phyloP scores from a whole-genome alignment of 1,284 basidiomycete genomes.

The Ganoderma lucidum region DNA sequence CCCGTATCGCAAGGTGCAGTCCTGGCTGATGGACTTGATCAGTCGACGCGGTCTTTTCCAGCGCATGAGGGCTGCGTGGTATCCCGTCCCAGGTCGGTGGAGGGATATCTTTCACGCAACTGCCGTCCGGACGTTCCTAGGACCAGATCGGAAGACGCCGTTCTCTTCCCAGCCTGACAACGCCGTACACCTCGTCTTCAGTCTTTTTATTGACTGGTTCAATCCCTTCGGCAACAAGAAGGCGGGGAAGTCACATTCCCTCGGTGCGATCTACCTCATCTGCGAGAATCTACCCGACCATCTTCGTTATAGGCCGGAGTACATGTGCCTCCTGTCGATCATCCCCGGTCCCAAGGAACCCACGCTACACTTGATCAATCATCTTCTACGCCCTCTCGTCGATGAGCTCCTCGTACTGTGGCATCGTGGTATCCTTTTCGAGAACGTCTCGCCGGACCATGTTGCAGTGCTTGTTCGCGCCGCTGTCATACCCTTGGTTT shows the following conservation, averaged over 20 bases:
- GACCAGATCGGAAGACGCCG: no score
- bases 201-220: conserved; percentile 28
- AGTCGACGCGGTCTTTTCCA: no score
- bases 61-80: no score
- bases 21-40: no score
- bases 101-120: no score
- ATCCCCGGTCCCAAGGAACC: conserved; percentile 17
- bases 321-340: conserved; percentile 28
- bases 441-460: neutral
- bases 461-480: conserved; percentile 14
- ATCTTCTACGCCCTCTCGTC: conserved; percentile 31
- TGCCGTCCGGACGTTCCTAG: no score
- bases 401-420: conserved; percentile 30
- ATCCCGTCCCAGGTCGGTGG: no score
- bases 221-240: conserved; percentile 28
- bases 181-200: conserved; percentile 17
- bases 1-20: no score
- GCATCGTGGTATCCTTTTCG: conserved; percentile 23
- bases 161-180: no score
- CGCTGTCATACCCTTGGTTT: conserved; percentile 22
- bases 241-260: conserved; percentile 26
- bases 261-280: conserved; percentile 19
- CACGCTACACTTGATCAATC: conserved; percentile 29
- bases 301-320: conserved; percentile 32
- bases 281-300: conserved; percentile 28